A percentile compares a stretch with the other conserved stretches of the same genome.
These are phyloP conservation scores for Coniochaeta sp. DNA, from an alignment of 2,329 filamentous ascomycete genomes.

Conservation along the genomic window DNA sequence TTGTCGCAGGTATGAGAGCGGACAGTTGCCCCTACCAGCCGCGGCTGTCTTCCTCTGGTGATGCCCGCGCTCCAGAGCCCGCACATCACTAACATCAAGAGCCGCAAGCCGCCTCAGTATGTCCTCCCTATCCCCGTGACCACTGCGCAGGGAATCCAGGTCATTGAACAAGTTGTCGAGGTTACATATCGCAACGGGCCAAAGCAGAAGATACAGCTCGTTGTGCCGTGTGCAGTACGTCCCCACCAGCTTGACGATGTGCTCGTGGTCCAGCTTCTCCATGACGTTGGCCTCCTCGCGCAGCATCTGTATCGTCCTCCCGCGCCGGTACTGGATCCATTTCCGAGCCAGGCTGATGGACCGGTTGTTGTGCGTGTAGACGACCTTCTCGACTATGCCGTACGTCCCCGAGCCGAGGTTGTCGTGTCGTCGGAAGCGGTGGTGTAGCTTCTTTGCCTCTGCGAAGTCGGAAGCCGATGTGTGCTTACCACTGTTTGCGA, in stretches of 20 bases:
- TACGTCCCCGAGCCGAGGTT: constrained; percentile 34
- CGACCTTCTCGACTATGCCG: constrained; percentile 36
- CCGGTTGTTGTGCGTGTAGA: constrained; percentile 22
- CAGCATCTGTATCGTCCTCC: constrained; percentile 31
- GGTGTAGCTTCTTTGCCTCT: constrained; percentile 22
- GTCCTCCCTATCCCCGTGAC: constrained; percentile 31
- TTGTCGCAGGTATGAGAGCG: constrained; percentile 33
- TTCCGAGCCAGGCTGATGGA: constrained; percentile 38
- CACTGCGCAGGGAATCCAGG: constrained; percentile 30
- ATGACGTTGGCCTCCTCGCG: constrained; percentile 39
- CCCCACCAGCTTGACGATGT: constrained; percentile 39
- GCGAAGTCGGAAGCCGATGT: constrained; percentile 15
- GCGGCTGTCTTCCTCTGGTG: constrained; percentile 13
- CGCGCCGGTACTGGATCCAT: constrained; percentile 28
- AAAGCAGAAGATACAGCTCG: constrained; percentile 37
- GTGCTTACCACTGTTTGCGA: constrained; percentile 20
- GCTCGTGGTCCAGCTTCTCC: constrained; percentile 38
- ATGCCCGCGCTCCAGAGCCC: constrained; percentile 22
- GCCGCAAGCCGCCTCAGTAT: constrained; percentile 29
- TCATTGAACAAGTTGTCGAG: constrained; percentile 34
- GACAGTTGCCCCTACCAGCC: constrained; percentile 18
- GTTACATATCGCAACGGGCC: constrained; percentile 40
- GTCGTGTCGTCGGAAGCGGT: constrained; percentile 19
- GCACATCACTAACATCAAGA: constrained; percentile 30
- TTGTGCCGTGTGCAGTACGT: constrained; percentile 34